Evolutionary conservation across 1,284 basidiomycete genomes (phyloP).

Genomic region (Uromyces viciae-fabae): DNA sequence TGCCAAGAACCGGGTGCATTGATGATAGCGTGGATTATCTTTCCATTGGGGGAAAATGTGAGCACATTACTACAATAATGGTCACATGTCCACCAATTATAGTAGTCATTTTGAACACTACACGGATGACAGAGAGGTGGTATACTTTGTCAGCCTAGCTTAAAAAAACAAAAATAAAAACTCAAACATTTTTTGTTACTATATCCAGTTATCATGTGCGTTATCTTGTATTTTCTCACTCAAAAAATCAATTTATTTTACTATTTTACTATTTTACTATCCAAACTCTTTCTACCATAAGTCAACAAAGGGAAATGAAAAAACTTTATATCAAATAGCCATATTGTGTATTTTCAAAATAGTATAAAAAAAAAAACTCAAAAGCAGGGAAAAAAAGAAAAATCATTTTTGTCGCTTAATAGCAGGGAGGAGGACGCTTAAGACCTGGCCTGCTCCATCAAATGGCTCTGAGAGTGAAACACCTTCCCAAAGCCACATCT

Average conservation of each 20-base stretch:
- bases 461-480: not conserved
- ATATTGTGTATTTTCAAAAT: not conserved
- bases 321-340: not conserved
- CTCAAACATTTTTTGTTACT: too few relatives aligned
- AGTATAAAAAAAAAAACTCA: not conserved
- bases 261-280: too few relatives aligned
- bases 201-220: too few relatives aligned
- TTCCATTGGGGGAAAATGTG: not conserved
- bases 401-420: not conserved
- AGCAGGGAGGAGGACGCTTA: not conserved
- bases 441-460: not conserved
- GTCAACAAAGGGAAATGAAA: too few relatives aligned
- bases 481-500: not conserved
- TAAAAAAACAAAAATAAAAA: too few relatives aligned
- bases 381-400: not conserved
- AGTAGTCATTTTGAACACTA: too few relatives aligned
- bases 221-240: too few relatives aligned
- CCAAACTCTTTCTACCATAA: not conserved
- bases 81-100: not conserved
- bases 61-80: not conserved
- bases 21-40: not conserved
- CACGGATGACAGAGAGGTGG: too few relatives aligned
- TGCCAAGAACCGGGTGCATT: not conserved
- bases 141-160: too few relatives aligned
- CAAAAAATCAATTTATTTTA: too few relatives aligned